These are phyloP conservation scores for Lanmaoa rubissima DNA, from an alignment of 768 basidiomycete species.

Conservation along the genomic window DNA sequence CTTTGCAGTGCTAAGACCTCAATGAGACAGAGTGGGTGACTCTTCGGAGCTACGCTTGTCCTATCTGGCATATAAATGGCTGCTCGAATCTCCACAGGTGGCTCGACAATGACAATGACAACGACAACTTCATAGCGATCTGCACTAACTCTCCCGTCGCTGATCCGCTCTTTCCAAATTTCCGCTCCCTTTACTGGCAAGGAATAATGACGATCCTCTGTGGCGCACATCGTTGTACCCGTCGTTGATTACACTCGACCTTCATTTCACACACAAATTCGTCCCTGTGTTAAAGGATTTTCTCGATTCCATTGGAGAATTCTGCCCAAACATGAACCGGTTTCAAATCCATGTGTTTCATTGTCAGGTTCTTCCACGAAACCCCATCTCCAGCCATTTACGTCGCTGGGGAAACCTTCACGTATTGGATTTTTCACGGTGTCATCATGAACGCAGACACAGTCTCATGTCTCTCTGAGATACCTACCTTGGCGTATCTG, in stretches of 20 bases:
- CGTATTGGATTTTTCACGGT: background rate
- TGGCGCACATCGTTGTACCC: background rate
- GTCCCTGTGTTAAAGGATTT: background rate
- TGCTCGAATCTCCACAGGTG: background rate
- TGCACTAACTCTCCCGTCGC: background rate
- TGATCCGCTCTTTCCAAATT: constrained; percentile 1
- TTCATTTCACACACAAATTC: background rate
- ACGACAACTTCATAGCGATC: background rate
- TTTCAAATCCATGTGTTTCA: background rate
- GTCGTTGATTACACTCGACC: background rate
- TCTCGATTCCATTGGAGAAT: background rate
- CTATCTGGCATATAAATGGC: background rate
- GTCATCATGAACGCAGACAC: background rate
- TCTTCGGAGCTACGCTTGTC: constrained; percentile 3
- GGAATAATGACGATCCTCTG: background rate
- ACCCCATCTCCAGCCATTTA: background rate
- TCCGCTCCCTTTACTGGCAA: background rate
- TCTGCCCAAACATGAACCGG: background rate
- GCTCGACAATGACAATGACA: no score
- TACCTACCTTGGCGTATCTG: background rate
- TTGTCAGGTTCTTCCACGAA: background rate
- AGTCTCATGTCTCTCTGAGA: background rate
- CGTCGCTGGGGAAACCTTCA: background rate
- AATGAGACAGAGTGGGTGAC: constrained; percentile 1
- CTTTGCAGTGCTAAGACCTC: background rate